Evolutionary conservation across 1,284 basidiomycete species (phyloP), one percentile per base, ranked within the genome.

Genomic region (Moniliophthora roreri): DNA sequence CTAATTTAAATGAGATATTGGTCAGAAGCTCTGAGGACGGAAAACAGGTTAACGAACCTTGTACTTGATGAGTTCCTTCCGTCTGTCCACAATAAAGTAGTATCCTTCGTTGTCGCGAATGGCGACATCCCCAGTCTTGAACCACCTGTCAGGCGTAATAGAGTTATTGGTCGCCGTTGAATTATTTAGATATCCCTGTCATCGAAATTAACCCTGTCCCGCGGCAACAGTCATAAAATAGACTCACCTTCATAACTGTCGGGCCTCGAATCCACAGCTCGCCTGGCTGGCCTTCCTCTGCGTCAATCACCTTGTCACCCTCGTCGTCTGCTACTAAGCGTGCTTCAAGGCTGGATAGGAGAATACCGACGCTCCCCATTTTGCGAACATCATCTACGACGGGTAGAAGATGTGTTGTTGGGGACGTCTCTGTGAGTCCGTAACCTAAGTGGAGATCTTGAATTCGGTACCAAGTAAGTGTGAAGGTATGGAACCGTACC

Each of bases 61-160:
- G 69, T 93, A 93, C 67, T 93, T 93, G 72, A 94, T 90, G 32
- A 93, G 69, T 64, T 93, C 91, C 62, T 93, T 93, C 58, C 82
- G 77, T 40, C 88, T 68, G 62, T 90, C 87, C 1, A 89, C 81
- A 48, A 89, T 82, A 45, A 72, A 78, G 59, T 79, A 85, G 58
- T 71, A 85, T 0, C 89, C 91, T 1, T 91, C 82, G 2, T 67
- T 59, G 58, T 90, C 87, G 8, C 79, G 67, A 10, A 78, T 68
- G 0, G 79, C 84, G 42, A 93, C 79, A 66, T 94, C 91, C 1
- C 91, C 91, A 0, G 90, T 94, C 75, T 89, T 91, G 76, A 92
- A 88, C 89, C 89, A 95, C 2, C 81, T 79, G 55, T 89, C 85
- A 0, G 72, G 65, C 0, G 87, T 91, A 59, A 93, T 88, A 3